Evolutionary conservation across 176 grass and related monocot species (phyloP).

Genomic region (Triticum timopheevii): DNA sequence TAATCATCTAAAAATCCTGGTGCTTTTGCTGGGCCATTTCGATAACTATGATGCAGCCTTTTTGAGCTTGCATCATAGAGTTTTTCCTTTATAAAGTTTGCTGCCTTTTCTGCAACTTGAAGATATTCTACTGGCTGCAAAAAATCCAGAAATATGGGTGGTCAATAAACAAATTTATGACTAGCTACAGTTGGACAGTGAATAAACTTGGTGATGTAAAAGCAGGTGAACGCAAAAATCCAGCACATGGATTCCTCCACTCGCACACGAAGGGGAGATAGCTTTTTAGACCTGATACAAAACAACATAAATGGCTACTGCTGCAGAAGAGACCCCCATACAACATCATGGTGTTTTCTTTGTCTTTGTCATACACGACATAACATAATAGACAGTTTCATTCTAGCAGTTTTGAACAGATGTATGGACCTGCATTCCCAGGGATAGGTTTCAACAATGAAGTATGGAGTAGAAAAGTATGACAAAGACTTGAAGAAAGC

Average conservation of each 20-base stretch:
- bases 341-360: neutral
- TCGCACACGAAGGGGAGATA: neutral
- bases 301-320: neutral
- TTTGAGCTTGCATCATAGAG: slow-evolving; percentile 61
- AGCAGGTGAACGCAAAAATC: neutral
- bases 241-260: neutral
- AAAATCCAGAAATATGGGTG: neutral
- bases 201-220: slow-evolving; percentile 11
- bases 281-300: neutral
- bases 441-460: neutral
- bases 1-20: slow-evolving; percentile 99
- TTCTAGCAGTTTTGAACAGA: slow-evolving; percentile 8
- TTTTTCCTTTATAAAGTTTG: slow-evolving; percentile 72
- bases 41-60: slow-evolving; percentile 79
- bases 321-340: neutral
- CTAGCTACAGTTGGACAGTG: neutral
- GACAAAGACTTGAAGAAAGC: neutral
- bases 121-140: slow-evolving; percentile 87
- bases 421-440: neutral
- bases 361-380: neutral
- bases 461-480: neutral
- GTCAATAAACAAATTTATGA: slow-evolving; percentile 9
- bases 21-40: slow-evolving; percentile 93
- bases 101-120: slow-evolving; percentile 77
- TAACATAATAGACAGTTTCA: neutral